These are phyloP conservation scores for Petrea volubilis DNA, from an alignment of 257 asterid species.

Conservation along the genomic window DNA sequence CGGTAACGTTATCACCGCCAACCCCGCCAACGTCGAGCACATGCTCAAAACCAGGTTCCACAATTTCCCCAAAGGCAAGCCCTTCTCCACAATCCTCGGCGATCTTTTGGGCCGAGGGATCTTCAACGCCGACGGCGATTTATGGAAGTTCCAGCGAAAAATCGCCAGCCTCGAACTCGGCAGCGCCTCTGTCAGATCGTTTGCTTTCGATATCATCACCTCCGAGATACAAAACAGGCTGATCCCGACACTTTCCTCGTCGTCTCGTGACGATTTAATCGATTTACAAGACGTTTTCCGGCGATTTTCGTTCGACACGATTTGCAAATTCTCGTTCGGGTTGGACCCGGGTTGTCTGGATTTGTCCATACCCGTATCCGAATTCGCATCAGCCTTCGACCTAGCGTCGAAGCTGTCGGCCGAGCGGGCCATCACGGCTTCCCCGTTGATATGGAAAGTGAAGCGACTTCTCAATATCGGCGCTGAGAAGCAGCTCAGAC, in stretches of 20 bases:
- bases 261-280: not conserved
- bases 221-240: conserved; percentile 45
- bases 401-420: conserved; percentile 56
- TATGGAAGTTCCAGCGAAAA: conserved; percentile 64
- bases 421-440: conserved; percentile 45
- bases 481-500: conserved; percentile 46
- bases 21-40: conserved; percentile 52
- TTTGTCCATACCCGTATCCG: conserved; percentile 42
- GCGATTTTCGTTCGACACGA: conserved; percentile 56
- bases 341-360: conserved; percentile 58
- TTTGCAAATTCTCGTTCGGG: conserved; percentile 58
- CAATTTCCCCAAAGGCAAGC: conserved; percentile 62
- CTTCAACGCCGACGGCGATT: conserved; percentile 64
- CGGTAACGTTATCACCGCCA: conserved; percentile 42
- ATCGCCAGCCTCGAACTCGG: conserved; percentile 59
- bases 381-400: conserved; percentile 50
- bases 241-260: conserved; percentile 39
- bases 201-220: conserved; percentile 40
- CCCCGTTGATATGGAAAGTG: conserved; percentile 53
- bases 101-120: conserved; percentile 70
- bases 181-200: conserved; percentile 40
- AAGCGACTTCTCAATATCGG: conserved; percentile 49
- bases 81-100: conserved; percentile 44
- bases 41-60: conserved; percentile 54
- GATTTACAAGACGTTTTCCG: conserved; percentile 66